A percentile compares a stretch with the other conserved stretches of the same genome.
Evolutionary conservation across 2,329 filamentous ascomycete genomes (phyloP).

Genomic region (Diaporthe eres): DNA sequence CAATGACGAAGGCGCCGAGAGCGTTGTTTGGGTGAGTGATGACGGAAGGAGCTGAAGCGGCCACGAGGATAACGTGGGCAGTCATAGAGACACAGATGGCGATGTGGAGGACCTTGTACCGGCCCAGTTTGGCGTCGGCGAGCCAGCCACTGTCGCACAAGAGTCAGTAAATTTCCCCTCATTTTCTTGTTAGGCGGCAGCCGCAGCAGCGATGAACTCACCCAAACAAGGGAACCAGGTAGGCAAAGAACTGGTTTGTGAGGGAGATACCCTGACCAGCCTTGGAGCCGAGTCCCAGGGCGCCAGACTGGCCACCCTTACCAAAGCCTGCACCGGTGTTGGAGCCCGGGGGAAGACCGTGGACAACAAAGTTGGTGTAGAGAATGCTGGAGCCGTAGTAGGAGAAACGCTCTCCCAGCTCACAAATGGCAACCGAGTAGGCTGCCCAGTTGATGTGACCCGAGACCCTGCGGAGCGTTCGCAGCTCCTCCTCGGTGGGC

Average conservation of each 20-base stretch:
- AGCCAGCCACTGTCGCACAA: conserved; percentile 60
- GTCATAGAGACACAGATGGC: conserved; percentile 76
- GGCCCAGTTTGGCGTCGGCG: conserved; percentile 80
- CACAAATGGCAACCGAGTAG: conserved; percentile 80
- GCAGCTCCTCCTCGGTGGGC: conserved; percentile 74
- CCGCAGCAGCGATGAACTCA: conserved; percentile 51
- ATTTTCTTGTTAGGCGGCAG: too few species aligned
- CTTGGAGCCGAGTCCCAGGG: conserved; percentile 70
- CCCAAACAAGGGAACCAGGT: conserved; percentile 49
- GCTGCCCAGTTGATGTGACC: conserved; percentile 75
- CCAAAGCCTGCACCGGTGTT: conserved; percentile 63
- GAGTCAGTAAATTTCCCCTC: neutral
- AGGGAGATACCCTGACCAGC: conserved; percentile 64
- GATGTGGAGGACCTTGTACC: conserved; percentile 80
- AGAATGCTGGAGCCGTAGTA: conserved; percentile 81
- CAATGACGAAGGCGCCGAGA: conserved; percentile 78
- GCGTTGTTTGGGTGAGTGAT: conserved; percentile 70
- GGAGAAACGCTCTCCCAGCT: conserved; percentile 82
- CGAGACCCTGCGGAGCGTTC: conserved; percentile 73
- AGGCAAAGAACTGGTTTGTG: conserved; percentile 59
- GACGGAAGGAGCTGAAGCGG: conserved; percentile 74
- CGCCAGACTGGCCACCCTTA: conserved; percentile 59
- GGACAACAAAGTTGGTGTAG: conserved; percentile 77
- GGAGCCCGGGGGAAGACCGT: conserved; percentile 66
- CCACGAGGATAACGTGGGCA: conserved; percentile 76